Conservation (phyloP, 108 stramenopile genomes). For the Bacterosira constricta region DNA sequence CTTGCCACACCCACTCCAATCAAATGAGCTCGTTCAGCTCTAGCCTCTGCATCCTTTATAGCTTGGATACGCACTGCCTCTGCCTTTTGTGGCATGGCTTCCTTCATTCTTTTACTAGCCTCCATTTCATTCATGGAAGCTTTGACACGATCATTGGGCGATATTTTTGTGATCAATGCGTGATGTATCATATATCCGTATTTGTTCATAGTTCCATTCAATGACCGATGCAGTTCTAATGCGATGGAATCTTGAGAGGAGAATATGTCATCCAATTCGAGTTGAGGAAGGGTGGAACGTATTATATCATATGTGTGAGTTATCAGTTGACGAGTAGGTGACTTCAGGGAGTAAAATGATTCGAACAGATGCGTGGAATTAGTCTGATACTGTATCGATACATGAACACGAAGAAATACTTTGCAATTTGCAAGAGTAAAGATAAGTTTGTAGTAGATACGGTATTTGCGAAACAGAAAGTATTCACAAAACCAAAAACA, state of each 20-base stretch:
- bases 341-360: constrained; percentile 59
- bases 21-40: constrained; percentile 60
- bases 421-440: background rate
- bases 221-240: constrained; percentile 32
- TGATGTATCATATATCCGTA: constrained; percentile 52
- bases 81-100: constrained; percentile 51
- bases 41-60: constrained; percentile 71
- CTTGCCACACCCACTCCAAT: constrained; percentile 64
- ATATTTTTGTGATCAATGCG: constrained; percentile 70
- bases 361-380: constrained; percentile 30
- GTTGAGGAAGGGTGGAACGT: constrained; percentile 54
- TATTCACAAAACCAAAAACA: background rate
- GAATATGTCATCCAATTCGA: constrained; percentile 63
- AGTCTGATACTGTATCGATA: constrained; percentile 55
- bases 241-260: constrained; percentile 85
- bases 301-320: constrained; percentile 55
- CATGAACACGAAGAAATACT: constrained; percentile 48
- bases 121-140: constrained; percentile 86
- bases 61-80: constrained; percentile 56
- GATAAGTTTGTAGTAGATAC: no score
- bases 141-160: constrained; percentile 61
- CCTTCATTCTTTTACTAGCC: constrained; percentile 56
- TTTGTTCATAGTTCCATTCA: constrained; percentile 37
- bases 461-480: no score
- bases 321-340: constrained; percentile 51